Percentiles rank a stretch among this genome's conserved stretches.
phyloP scores from a whole-genome alignment of 2,329 filamentous ascomycete genomes.

The Colletotrichum limetticola region DNA sequence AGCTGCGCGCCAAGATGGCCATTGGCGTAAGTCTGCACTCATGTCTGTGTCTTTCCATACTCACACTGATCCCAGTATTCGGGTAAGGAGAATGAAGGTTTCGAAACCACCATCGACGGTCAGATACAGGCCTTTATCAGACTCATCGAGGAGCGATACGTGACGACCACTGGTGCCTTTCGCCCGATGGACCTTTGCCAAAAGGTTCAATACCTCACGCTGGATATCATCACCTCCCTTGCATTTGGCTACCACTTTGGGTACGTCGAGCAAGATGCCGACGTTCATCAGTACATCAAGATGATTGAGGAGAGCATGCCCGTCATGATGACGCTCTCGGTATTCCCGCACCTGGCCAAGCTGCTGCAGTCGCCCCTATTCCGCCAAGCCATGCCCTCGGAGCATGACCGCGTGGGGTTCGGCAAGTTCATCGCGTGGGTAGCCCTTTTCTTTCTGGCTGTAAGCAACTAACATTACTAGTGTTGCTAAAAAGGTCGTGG shows the following conservation, averaged over 20 bases:
- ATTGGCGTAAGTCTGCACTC: conserved; percentile 47
- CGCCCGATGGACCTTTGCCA: conserved; percentile 59
- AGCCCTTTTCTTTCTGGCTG: not conserved
- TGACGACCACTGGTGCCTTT: conserved; percentile 44
- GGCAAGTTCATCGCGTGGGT: conserved; percentile 48
- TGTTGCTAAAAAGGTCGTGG: conserved; percentile 39
- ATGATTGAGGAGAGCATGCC: conserved; percentile 55
- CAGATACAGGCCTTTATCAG: conserved; percentile 57
- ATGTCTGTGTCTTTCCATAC: not conserved
- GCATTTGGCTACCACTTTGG: conserved; percentile 63
- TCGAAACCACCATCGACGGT: conserved; percentile 61
- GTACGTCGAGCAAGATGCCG: conserved; percentile 57
- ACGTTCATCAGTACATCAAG: conserved; percentile 60
- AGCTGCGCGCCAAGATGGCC: conserved; percentile 58
- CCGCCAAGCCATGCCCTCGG: conserved; percentile 53
- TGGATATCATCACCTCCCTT: conserved; percentile 66
- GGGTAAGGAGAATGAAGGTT: conserved; percentile 61
- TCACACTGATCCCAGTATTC: conserved; percentile 52
- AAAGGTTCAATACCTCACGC: conserved; percentile 63
- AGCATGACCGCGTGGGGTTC: conserved; percentile 51
- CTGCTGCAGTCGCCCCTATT: conserved; percentile 54
- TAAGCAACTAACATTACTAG: conserved; percentile 8
- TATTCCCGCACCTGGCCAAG: conserved; percentile 53
- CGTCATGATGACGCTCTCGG: conserved; percentile 53
- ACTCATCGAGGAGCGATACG: conserved; percentile 59